Conservation (phyloP, 2,329 filamentous ascomycete species). For the Verticillium tricorpus region DNA sequence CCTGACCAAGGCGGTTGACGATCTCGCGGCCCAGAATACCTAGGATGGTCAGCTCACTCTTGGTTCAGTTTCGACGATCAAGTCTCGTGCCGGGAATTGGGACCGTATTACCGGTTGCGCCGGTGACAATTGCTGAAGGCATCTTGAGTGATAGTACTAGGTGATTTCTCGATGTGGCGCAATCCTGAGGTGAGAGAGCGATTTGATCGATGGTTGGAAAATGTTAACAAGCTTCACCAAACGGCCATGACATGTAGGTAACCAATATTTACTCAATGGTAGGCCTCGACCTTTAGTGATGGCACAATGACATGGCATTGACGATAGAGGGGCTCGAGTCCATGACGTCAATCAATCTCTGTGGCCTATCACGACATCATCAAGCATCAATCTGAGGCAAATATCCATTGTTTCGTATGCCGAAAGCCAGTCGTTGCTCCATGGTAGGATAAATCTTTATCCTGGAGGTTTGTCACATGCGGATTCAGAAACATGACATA, state of each 20-base stretch:
- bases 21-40: conserved; percentile 21
- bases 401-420: neutral
- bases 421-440: neutral
- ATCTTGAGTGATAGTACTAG: neutral
- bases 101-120: conserved; percentile 7
- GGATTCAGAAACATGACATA: neutral
- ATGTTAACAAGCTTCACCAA: neutral
- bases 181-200: too few species aligned
- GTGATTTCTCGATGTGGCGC: too few species aligned
- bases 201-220: too few species aligned
- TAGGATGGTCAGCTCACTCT: neutral
- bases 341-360: neutral
- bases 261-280: too few species aligned
- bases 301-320: neutral
- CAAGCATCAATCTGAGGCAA: neutral
- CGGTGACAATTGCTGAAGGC: conserved; percentile 11
- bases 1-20: conserved; percentile 13
- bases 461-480: neutral
- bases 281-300: neutral
- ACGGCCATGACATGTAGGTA: too few species aligned
- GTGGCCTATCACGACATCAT: neutral
- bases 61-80: neutral
- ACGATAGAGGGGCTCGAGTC: neutral
- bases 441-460: neutral
- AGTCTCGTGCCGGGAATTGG: neutral